Conservation (phyloP, 495 filamentous ascomycete genomes). For the Trichocladium uniseriatum region DNA sequence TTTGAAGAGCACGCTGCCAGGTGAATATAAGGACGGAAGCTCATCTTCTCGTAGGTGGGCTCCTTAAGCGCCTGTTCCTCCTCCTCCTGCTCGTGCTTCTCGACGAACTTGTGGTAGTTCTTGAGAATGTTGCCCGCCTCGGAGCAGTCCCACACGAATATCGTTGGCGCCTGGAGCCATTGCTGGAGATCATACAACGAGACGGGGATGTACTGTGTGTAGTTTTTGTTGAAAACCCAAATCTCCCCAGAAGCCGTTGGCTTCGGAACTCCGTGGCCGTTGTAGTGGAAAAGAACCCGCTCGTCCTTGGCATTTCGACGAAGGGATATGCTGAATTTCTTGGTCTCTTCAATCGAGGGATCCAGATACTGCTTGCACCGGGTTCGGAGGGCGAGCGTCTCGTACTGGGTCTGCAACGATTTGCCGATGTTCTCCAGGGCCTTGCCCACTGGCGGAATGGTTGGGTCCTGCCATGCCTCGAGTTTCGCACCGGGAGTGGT, state of each 20-base stretch:
- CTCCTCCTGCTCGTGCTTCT: constrained; percentile 87
- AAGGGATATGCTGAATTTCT: constrained; percentile 84
- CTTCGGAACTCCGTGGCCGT: constrained; percentile 95
- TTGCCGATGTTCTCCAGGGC: constrained; percentile 93
- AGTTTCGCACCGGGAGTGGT: constrained; percentile 86
- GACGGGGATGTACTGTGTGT: constrained; percentile 97
- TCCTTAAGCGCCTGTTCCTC: constrained; percentile 61
- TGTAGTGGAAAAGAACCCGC: constrained; percentile 92
- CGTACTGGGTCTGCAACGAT: constrained; percentile 88
- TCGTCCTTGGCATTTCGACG: constrained; percentile 91
- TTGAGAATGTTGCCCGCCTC: constrained; percentile 90
- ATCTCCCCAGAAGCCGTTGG: constrained; percentile 95
- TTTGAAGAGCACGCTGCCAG: constrained; percentile 82
- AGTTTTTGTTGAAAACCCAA: constrained; percentile 98
- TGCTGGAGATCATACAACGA: constrained; percentile 91
- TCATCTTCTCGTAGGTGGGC: constrained; percentile 59
- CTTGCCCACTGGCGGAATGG: constrained; percentile 65
- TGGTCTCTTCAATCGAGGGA: constrained; percentile 92
- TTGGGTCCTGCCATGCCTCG: constrained; percentile 96
- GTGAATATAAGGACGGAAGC: constrained; percentile 66
- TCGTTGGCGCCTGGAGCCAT: constrained; percentile 90
- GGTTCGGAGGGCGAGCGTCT: constrained; percentile 85
- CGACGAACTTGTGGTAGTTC: constrained; percentile 87
- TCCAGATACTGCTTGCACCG: constrained; percentile 95
- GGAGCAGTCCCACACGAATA: constrained; percentile 96